Evolutionary conservation across 1,284 basidiomycete species (phyloP), one percentile per base, ranked within the genome.

Genomic region (Malassezia cuniculi): DNA sequence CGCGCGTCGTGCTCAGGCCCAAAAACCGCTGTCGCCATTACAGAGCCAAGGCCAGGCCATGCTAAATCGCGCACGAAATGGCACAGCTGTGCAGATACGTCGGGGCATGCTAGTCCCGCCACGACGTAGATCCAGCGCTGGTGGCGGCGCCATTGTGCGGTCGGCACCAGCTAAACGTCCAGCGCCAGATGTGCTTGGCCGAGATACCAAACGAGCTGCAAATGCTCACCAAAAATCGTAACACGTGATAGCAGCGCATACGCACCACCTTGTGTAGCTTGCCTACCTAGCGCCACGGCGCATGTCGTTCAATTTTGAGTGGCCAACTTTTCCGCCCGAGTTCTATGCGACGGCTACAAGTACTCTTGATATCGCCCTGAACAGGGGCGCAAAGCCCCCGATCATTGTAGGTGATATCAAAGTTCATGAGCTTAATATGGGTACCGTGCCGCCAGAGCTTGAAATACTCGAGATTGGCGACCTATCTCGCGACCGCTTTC

Each of bases 391-490:
- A 3, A 95, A 94, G 67, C 93, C 93, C 1, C 86, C 87, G 21
- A 82, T 97, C 59, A 97, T 97, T 60, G 89, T 87, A 43, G 93
- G 93, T 69, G 80, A 78, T 68, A 97, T 99, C 54, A 82, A 93
- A 66, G 93, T 99, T 21, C 83, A 94, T 41, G 90, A 95, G 68
- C 73, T 99, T 20, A 81, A 89, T 70, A 97, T 99, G 90, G 93
- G 93, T 28, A 87, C 83, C 1, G 82, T 94, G 85, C 90, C 93
- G 15, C 93, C 93, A 29, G 90, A 95, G 51, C 75, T 99, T 15
- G 89, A 95, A 65, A 83, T 99, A 57, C 79, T 93, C 31, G 90
- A 97, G 66, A 94, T 99, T 57, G 93, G 93, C 16, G 93, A 97
- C 69, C 75, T 99, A 36, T 89, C 87, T 16, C 76, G 78, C 53